Percentiles rank a stretch among this genome's conserved stretches.
phyloP scores from a whole-genome alignment of 1,284 basidiomycete genomes.

The Porogramme epimiltina region DNA sequence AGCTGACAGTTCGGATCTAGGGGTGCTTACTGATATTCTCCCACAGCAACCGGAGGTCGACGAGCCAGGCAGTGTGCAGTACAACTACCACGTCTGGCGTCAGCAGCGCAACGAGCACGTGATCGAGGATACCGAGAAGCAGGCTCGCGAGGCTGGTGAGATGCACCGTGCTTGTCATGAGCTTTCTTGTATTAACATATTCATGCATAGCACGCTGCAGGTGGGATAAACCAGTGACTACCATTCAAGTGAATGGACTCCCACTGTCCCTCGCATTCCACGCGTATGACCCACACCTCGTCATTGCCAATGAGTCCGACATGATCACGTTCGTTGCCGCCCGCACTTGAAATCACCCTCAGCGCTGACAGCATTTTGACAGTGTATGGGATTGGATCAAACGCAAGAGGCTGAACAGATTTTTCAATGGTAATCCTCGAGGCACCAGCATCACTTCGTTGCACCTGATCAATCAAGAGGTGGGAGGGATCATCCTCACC shows the following conservation, averaged over 20 bases:
- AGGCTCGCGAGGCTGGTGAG: conserved; percentile 74
- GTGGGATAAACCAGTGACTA: conserved; percentile 85
- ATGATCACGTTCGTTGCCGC: conserved; percentile 73
- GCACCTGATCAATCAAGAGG: conserved; percentile 96
- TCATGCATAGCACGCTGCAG: conserved; percentile 44
- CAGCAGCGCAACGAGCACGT: conserved; percentile 89
- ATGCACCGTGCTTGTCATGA: conserved; percentile 15
- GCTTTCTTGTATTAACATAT: conserved; percentile 1
- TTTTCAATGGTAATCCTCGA: conserved; percentile 87
- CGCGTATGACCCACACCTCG: conserved; percentile 88
- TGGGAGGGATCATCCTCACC: conserved; percentile 88
- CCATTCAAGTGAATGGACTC: conserved; percentile 68
- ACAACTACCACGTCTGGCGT: conserved; percentile 96
- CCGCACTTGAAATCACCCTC: background rate
- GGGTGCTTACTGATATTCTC: conserved; percentile 4
- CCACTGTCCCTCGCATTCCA: conserved; percentile 88
- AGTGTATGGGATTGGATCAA: conserved; percentile 96
- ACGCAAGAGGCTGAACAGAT: conserved; percentile 76
- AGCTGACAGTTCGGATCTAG: conserved; percentile 6
- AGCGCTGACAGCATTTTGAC: conserved; percentile 1
- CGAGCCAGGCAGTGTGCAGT: conserved; percentile 92
- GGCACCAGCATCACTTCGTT: conserved; percentile 87
- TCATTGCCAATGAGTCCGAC: conserved; percentile 86
- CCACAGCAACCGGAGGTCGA: conserved; percentile 88
- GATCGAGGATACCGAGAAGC: conserved; percentile 68